Evolutionary conservation across 371 early-diverging fungal species (phyloP).

Genomic region (Entomophthora muscae): DNA sequence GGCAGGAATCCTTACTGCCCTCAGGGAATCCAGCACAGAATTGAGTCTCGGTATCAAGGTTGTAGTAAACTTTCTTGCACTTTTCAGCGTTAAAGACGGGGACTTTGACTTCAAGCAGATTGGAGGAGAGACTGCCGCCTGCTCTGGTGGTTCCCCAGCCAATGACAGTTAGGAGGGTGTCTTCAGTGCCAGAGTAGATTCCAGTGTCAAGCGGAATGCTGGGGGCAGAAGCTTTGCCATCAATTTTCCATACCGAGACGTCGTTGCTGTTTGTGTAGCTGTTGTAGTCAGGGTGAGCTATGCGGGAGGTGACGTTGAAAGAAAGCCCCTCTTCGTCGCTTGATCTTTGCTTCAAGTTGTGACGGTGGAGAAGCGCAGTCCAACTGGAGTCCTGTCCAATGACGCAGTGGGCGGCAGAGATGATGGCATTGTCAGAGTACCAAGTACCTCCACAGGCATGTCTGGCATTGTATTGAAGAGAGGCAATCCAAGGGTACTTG

Average conservation of each 20-base stretch:
- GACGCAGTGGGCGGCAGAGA: no score
- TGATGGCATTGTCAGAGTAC: background rate
- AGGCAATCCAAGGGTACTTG: no score
- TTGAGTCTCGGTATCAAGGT: background rate
- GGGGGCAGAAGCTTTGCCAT: no score
- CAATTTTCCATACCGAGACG: background rate
- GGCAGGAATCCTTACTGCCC: background rate
- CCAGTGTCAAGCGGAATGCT: background rate
- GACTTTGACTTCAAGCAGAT: background rate
- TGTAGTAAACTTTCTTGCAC: background rate
- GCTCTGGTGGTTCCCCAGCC: background rate
- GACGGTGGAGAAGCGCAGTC: background rate
- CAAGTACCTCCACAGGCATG: constrained; percentile 7
- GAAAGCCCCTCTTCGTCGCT: no score
- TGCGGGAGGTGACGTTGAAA: background rate
- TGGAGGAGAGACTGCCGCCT: background rate
- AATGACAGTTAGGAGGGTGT: background rate
- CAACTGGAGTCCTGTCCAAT: background rate
- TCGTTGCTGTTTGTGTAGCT: background rate
- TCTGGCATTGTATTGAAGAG: no score
- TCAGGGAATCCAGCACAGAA: constrained; percentile 6
- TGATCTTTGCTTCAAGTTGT: no score
- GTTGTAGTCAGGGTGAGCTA: background rate
- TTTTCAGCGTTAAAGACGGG: background rate
- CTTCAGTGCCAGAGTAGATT: background rate